These are phyloP conservation scores for Magnusiomyces suaveolens DNA, from an alignment of 1,139 yeast genomes.

Conservation along the genomic window DNA sequence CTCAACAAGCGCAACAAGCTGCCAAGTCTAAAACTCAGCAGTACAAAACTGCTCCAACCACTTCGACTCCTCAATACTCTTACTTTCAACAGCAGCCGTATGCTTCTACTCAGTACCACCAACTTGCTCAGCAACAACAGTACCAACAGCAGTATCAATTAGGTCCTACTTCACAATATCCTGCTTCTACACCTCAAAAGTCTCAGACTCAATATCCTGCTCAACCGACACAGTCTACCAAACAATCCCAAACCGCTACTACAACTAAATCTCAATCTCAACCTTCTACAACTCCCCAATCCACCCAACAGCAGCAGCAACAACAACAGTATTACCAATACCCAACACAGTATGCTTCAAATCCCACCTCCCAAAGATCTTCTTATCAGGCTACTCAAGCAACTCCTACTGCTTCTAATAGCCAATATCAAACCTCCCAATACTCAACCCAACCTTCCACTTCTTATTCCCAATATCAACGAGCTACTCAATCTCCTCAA, in stretches of 20 bases:
- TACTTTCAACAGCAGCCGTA: neutral
- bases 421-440: neutral
- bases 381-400: neutral
- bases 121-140: neutral
- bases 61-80: neutral
- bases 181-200: neutral
- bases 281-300: neutral
- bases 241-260: neutral
- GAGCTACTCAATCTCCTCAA: constrained; percentile 1
- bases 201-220: neutral
- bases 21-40: neutral
- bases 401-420: neutral
- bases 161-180: neutral
- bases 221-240: neutral
- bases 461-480: neutral
- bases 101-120: neutral
- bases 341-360: neutral
- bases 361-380: neutral
- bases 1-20: constrained; percentile 1
- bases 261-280: neutral
- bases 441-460: neutral
- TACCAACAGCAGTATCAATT: neutral
- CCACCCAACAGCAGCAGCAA: neutral
- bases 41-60: neutral
- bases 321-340: constrained; percentile 1